A percentile compares a stretch with the other conserved stretches of the same genome.
Evolutionary conservation across 2,329 filamentous ascomycete species (phyloP).

Genomic region (Phialophora verrucosa): DNA sequence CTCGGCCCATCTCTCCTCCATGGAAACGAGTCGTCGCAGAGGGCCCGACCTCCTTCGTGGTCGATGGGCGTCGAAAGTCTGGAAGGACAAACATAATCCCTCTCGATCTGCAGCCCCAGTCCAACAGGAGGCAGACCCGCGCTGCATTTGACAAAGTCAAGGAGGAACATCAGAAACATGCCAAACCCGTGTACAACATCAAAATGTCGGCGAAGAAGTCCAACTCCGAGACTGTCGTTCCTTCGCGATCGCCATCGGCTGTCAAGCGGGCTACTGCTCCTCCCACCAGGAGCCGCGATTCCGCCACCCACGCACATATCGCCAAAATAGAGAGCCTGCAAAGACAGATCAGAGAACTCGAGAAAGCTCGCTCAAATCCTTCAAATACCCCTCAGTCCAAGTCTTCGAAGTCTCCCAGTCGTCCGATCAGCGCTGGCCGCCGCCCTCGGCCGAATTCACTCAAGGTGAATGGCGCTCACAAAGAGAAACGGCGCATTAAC

Average conservation of each 20-base stretch:
- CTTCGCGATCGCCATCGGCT: constrained; percentile 17
- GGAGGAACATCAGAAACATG: constrained; percentile 32
- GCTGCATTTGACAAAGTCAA: constrained; percentile 43
- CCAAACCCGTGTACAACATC: constrained; percentile 42
- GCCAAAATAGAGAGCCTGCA: constrained; percentile 20
- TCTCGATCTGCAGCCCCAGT: constrained; percentile 54
- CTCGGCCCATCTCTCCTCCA: constrained; percentile 72
- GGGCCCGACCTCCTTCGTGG: constrained; percentile 82
- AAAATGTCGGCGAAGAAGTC: constrained; percentile 42
- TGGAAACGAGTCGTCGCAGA: constrained; percentile 89
- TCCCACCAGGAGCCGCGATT: constrained; percentile 26
- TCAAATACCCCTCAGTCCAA: background rate
- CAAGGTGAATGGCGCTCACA: constrained; percentile 20
- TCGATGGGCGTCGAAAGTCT: constrained; percentile 66
- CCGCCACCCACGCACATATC: constrained; percentile 5
- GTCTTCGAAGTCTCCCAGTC: constrained; percentile 21
- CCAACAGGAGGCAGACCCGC: constrained; percentile 55
- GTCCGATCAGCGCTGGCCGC: constrained; percentile 5
- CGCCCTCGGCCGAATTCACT: constrained; percentile 10
- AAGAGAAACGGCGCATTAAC: constrained; percentile 13
- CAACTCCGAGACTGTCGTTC: constrained; percentile 24
- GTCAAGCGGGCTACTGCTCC: constrained; percentile 25
- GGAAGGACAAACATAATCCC: constrained; percentile 62
- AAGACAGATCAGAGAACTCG: constrained; percentile 12
- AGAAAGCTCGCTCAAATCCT: constrained; percentile 18